A percentile compares a stretch with the other conserved stretches of the same genome.
phyloP scores from a whole-genome alignment of 2,329 filamentous ascomycete species.

The Kalaharituber pfeilii region DNA sequence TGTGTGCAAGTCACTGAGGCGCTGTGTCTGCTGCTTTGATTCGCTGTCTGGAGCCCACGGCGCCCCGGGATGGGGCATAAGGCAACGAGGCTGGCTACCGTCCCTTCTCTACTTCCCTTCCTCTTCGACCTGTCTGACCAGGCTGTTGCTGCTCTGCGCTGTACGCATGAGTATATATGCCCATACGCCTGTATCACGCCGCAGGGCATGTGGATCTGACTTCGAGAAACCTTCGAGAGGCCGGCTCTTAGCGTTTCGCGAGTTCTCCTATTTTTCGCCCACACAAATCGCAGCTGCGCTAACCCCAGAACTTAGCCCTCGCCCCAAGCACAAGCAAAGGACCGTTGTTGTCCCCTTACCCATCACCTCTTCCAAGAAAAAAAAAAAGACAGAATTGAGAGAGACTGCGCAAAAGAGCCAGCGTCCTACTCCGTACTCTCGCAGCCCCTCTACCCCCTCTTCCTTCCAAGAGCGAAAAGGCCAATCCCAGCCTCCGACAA shows the following conservation, averaged over 20 bases:
- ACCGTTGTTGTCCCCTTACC: not conserved
- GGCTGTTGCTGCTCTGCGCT: not conserved
- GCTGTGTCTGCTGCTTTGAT: too few species aligned
- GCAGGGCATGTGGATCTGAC: too few species aligned
- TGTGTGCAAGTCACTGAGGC: too few species aligned
- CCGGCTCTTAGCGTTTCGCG: not conserved
- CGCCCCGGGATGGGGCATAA: too few species aligned
- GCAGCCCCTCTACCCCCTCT: too few species aligned
- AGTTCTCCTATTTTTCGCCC: not conserved
- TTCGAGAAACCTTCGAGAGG: too few species aligned
- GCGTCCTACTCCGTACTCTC: too few species aligned
- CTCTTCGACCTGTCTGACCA: not conserved
- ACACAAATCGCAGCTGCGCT: not conserved
- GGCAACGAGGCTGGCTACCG: not conserved
- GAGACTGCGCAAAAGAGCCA: too few species aligned
- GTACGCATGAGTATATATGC: too few species aligned
- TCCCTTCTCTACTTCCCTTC: not conserved
- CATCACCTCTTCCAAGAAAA: not conserved
- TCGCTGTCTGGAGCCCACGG: too few species aligned
- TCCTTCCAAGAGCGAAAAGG: not conserved
- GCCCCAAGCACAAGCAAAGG: too few species aligned
- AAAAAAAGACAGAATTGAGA: not conserved
- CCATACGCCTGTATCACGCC: too few species aligned
- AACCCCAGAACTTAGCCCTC: not conserved
- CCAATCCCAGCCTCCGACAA: conserved; percentile 1